Evolutionary conservation across 2,329 filamentous ascomycete genomes (phyloP).

Genomic region (Zymoseptoria tritici): DNA sequence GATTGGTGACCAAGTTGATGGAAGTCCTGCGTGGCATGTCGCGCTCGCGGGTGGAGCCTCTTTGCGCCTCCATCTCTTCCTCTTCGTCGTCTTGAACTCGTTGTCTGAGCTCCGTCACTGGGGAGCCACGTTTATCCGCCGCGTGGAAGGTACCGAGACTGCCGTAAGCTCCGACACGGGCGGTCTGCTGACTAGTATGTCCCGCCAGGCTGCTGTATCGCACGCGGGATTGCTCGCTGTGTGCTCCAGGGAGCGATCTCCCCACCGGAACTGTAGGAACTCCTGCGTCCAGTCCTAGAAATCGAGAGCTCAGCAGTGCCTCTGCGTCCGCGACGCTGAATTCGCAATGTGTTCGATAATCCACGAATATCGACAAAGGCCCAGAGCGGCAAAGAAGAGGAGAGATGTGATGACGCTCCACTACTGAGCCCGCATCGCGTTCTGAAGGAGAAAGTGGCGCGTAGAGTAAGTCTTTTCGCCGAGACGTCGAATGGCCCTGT

Average conservation of each 20-base stretch:
- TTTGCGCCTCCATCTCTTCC: constrained; percentile 6
- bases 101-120: constrained; percentile 24
- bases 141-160: constrained; percentile 29
- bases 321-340: constrained; percentile 91
- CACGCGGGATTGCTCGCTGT: constrained; percentile 38
- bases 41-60: constrained; percentile 5
- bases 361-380: constrained; percentile 70
- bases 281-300: constrained; percentile 77
- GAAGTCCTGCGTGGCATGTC: constrained; percentile 7
- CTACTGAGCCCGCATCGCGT: constrained; percentile 43
- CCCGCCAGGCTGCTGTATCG: constrained; percentile 21
- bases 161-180: constrained; percentile 25
- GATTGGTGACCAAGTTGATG: constrained; percentile 77
- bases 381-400: constrained; percentile 82
- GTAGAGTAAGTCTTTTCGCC: constrained; percentile 59
- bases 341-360: constrained; percentile 80
- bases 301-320: constrained; percentile 80
- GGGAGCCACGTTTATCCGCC: constrained; percentile 23
- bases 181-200: constrained; percentile 9
- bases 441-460: constrained; percentile 60
- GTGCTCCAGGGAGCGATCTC: constrained; percentile 31
- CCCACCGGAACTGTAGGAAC: constrained; percentile 16
- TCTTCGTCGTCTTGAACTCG: constrained; percentile 18
- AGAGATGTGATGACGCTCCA: constrained; percentile 72
- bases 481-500: constrained; percentile 46